phyloP scores from a whole-genome alignment of 2,329 filamentous ascomycete genomes.

The Hirsutella rhossiliensis region DNA sequence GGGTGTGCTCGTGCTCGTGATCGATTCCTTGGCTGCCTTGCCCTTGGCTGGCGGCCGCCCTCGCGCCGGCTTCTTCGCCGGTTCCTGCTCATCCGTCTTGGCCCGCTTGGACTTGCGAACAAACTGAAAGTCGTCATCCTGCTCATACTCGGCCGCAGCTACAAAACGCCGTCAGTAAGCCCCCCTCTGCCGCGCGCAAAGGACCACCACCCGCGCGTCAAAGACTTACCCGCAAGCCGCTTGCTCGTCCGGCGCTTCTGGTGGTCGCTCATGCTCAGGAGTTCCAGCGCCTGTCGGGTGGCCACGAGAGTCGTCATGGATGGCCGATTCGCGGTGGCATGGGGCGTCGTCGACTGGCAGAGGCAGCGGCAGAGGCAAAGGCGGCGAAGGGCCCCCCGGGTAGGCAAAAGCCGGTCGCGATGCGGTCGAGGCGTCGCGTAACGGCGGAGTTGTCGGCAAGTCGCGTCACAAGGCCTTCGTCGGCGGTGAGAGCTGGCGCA shows the following conservation, averaged over 20 bases:
- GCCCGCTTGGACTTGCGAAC: conserved; percentile 54
- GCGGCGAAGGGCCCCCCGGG: neutral
- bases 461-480: conserved; percentile 4
- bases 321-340: conserved; percentile 23
- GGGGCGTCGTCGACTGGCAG: neutral
- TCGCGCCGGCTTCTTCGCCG: conserved; percentile 27
- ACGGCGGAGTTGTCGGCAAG: neutral
- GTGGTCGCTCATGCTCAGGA: conserved; percentile 58
- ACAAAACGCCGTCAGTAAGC: conserved; percentile 7
- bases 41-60: conserved; percentile 16
- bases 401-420: neutral
- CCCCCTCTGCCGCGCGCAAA: neutral
- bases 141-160: conserved; percentile 45
- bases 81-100: conserved; percentile 41
- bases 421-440: conserved; percentile 3
- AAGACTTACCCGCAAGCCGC: conserved; percentile 47
- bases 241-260: conserved; percentile 50
- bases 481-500: neutral
- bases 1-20: neutral
- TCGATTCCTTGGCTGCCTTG: conserved; percentile 12
- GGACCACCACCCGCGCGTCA: neutral
- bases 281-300: conserved; percentile 51
- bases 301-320: conserved; percentile 62
- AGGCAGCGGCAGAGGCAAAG: neutral
- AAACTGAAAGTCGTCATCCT: conserved; percentile 68